These are phyloP conservation scores for Penicillium desertorum DNA, from an alignment of 495 filamentous ascomycete genomes.

Conservation along the genomic window DNA sequence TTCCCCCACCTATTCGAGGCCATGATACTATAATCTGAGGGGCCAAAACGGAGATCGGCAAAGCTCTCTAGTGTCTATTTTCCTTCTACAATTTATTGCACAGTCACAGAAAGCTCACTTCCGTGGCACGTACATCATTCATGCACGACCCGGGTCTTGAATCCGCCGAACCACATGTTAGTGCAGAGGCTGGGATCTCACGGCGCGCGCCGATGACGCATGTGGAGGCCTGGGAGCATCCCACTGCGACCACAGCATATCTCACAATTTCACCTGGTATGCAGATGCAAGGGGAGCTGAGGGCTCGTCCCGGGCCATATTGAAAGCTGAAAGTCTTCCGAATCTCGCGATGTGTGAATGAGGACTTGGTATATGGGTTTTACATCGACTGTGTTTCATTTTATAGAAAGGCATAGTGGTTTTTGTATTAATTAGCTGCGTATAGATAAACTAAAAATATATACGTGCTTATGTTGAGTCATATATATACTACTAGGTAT, in stretches of 20 bases:
- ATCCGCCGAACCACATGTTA: conserved; percentile 22
- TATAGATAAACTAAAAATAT: no score
- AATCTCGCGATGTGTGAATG: conserved; percentile 27
- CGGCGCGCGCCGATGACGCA: conserved; percentile 29
- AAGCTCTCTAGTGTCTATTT: conserved; percentile 8
- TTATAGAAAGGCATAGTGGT: background rate
- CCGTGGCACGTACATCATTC: conserved; percentile 15
- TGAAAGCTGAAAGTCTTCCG: conserved; percentile 16
- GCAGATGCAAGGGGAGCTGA: conserved; percentile 28
- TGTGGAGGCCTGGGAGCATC: conserved; percentile 21
- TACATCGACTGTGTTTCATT: background rate
- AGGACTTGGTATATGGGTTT: conserved; percentile 18
- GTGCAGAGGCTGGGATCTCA: conserved; percentile 14
- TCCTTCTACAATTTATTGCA: background rate
- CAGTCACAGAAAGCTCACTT: conserved; percentile 8
- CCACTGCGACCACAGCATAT: conserved; percentile 12
- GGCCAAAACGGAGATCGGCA: background rate
- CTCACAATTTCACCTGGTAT: conserved; percentile 14
- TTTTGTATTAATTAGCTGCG: no score
- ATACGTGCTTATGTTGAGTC: background rate
- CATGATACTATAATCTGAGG: background rate
- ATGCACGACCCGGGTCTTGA: conserved; percentile 12
- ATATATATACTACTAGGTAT: background rate
- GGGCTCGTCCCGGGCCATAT: conserved; percentile 17
- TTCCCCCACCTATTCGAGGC: conserved; percentile 1